Base-by-base conservation (phyloP, 2,329 filamentous ascomycete genomes). In the Cladorrhinum sp. region DNA sequence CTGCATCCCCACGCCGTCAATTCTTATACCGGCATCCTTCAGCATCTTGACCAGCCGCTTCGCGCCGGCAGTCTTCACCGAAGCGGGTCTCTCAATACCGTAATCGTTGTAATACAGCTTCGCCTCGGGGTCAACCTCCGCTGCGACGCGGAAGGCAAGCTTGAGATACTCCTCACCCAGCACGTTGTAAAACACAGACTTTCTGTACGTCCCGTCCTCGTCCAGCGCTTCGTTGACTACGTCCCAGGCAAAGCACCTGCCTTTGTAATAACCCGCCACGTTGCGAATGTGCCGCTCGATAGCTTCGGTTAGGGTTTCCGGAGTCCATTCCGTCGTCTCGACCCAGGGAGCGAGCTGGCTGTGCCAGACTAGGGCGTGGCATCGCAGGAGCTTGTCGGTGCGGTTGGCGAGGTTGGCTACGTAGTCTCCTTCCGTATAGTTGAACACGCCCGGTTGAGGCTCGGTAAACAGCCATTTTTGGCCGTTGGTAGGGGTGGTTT, bases 61-160 rank as follows among this genome's bases (percentile, higher is more conserved):
- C 0, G 77, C 76, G 1, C 72, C 75, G 16, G 76, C 74, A 9
- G 76, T 76, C 73, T 85, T 84, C 55, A 74, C 68, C 2, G 53
- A 55, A 0, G 26, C 54, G 2, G 59, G 26, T 75, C 74, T 33
- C 72, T 88, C 85, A 63, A 86, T 82, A 69, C 76, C 80, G 73
- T 85, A 86, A 70, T 86, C 83, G 71, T 86, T 86, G 73, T 84
- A 84, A 70, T 84, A 86, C 6, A 86, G 73, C 71, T 82, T 84
- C 14, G 80, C 80, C 0, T 69, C 68, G 0, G 79, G 79, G 55
- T 80, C 79, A 0, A 78, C 79, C 39, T 77, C 74, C 9, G 79
- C 76, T 1, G 81, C 79, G 3, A 77, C 76, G 4, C 70, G 65
- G 72, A 86, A 86, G 1, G 82, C 82, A 18, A 81, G 73, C 54